These are phyloP conservation scores for cucumber (Cucumis sativus) DNA, from an alignment of 306 rosid genomes.

Conservation along the genomic window Cucumber_9930_V3 NC_026657.2:27804001-27804500, in stretches of 20 bases:
- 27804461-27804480: constrained; percentile 89
- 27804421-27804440: background rate
- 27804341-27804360: background rate
- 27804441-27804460: constrained; percentile 6
- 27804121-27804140: background rate
- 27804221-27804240: background rate
- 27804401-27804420: background rate
- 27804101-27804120: background rate
- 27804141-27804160: background rate
- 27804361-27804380: background rate
- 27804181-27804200: background rate
- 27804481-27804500: constrained; percentile 79
- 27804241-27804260: background rate
- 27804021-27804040: background rate
- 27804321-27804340: background rate
- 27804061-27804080: background rate
- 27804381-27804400: background rate
- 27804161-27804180: background rate
- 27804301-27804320: background rate
- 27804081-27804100: background rate
- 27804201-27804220: background rate
- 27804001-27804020: background rate
- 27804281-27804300: background rate
- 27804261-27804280: background rate
- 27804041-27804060: background rate